A percentile compares a stretch with the other conserved stretches of the same genome.
Conservation (phyloP, 768 basidiomycete genomes). For the Pleurotus salmoneostramineus region DNA sequence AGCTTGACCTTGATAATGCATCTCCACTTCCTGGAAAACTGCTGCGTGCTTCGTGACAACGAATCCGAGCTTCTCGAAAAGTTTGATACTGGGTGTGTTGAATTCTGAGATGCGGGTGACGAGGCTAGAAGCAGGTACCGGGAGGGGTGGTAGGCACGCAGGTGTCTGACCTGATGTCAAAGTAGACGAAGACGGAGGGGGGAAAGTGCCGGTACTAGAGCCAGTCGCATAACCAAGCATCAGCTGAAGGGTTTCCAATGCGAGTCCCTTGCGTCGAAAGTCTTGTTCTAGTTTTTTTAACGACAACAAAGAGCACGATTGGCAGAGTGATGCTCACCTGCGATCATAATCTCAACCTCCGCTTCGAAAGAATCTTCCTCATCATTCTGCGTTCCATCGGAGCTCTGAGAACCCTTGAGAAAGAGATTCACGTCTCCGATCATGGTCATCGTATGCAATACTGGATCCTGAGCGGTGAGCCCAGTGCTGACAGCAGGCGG, state of each 20-base stretch:
- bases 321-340: constrained; percentile 42
- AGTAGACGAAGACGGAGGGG: neutral
- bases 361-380: constrained; percentile 53
- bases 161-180: constrained; percentile 4
- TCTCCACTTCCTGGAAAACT: constrained; percentile 82
- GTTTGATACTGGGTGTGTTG: constrained; percentile 63
- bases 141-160: constrained; percentile 32
- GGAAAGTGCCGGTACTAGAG: constrained; percentile 24
- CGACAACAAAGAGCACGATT: neutral
- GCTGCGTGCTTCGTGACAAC: constrained; percentile 58
- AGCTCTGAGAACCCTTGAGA: constrained; percentile 40
- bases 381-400: constrained; percentile 20
- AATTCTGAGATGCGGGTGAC: constrained; percentile 68
- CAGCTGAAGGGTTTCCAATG: constrained; percentile 56
- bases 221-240: constrained; percentile 68
- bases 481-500: constrained; percentile 6
- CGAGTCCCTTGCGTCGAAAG: constrained; percentile 69
- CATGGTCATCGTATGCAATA: constrained; percentile 49
- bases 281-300: constrained; percentile 43
- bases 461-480: constrained; percentile 28
- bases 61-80: constrained; percentile 82
- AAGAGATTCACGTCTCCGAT: constrained; percentile 94
- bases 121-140: constrained; percentile 41
- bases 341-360: constrained; percentile 93
- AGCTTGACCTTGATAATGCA: constrained; percentile 38